Evolutionary conservation across 2,329 filamentous ascomycete genomes (phyloP), one percentile per base, ranked within the genome.

Genomic region (Penicillium sclerotiorum): DNA sequence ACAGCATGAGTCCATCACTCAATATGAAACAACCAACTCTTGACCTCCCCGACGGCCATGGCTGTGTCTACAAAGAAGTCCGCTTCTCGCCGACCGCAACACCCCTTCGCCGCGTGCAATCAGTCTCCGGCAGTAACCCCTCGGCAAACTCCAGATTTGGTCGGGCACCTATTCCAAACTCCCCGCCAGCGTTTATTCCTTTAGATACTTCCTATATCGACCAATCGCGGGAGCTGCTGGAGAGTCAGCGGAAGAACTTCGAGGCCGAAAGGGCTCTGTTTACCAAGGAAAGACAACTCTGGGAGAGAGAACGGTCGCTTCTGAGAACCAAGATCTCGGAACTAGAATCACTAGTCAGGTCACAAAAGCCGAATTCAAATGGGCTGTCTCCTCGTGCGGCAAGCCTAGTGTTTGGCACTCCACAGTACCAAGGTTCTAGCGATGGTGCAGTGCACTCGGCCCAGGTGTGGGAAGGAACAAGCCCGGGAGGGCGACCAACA

Each of bases 391-490:
- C 53, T 9, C 45, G 52, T 27, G 30, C 44, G 23, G 36, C 53
- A 5, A 63, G 55, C 23, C 47, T 55, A 7, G 32, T 38, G 8
- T 52, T 61, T 27, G 51, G 47, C 18, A 37, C 39, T n/a, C 48
- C 57, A 7, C 53, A 53, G 5, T 49, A 40, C 27, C 35, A 49
- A 37, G 53, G 50, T 21, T 25, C 46, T 28, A 39, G 47, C 41
- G 42, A 56, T 37, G 8, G 30, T 35, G 11, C 48, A 32, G 9
- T 50, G 27, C 38, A 56, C 27, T 56, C 53, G 21, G 62, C 64
- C 18, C 73, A 73, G 41, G 67, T 76, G 40, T 77, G 74, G 75
- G 69, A 75, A 59, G 73, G 73, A 15, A 67, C 73, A 33, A 73
- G 70, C 55, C 68, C 66, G 32, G 65, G 63, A 33, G 60, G 61